Conservation (phyloP, 306 rosid genomes). For the Hippophae tibetana region DNA sequence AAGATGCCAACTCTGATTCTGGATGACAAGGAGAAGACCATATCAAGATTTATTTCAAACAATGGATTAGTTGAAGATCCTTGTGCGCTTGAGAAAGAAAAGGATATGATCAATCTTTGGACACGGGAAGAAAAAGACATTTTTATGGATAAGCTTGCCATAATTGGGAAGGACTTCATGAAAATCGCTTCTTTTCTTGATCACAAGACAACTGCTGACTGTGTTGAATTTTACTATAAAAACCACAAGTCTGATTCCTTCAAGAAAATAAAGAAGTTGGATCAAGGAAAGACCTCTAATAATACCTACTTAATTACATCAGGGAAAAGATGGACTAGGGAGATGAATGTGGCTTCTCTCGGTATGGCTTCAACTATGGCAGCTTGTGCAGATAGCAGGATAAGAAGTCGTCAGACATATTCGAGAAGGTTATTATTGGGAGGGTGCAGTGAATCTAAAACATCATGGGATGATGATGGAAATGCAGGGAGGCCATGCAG, state of each 20-base stretch:
- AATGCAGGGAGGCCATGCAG: slow-evolving; percentile 34
- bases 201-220: slow-evolving; percentile 96
- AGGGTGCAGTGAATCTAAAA: slow-evolving; percentile 32
- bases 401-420: slow-evolving; percentile 29
- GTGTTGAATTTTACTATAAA: slow-evolving; percentile 90
- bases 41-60: slow-evolving; percentile 50
- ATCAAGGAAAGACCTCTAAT: slow-evolving; percentile 38
- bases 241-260: slow-evolving; percentile 79
- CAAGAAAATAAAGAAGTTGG: slow-evolving; percentile 52
- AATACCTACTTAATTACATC: slow-evolving; percentile 42
- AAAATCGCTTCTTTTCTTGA: slow-evolving; percentile 72
- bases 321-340: slow-evolving; percentile 72
- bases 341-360: slow-evolving; percentile 56
- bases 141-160: slow-evolving; percentile 57
- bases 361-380: slow-evolving; percentile 79
- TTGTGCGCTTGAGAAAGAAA: slow-evolving; percentile 70
- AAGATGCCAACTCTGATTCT: slow-evolving; percentile 87
- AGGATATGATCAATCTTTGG: slow-evolving; percentile 81
- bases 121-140: slow-evolving; percentile 51
- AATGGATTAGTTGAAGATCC: slow-evolving; percentile 94
- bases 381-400: slow-evolving; percentile 37
- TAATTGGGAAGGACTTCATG: slow-evolving; percentile 67
- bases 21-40: slow-evolving; percentile 60
- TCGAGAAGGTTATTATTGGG: slow-evolving; percentile 40
- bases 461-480: slow-evolving; percentile 27